Evolutionary conservation across 73 alveolate genomes (phyloP), one percentile per base, ranked within the genome.

Genomic region (Paraurostyla sp.): DNA sequence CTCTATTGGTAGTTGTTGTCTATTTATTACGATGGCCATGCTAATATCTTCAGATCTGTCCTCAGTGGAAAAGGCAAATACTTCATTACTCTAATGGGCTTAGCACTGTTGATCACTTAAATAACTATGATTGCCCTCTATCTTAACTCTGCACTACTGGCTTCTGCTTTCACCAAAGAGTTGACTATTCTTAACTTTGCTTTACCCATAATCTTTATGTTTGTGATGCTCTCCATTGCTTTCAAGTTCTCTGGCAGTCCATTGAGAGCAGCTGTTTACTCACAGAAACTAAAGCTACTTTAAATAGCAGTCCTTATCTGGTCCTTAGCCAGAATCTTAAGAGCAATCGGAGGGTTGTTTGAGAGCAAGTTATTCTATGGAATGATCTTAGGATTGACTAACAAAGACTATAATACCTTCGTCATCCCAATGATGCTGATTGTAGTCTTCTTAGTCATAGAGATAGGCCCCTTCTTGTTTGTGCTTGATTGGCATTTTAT

Each of bases 21-120:
- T 9, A 38, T 81, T 27, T 81, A 81, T 50, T 81, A 81, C 40
- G 91, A 81, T 58, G 91, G 91, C 7, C 82, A 81, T 81, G 80
- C 82, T 23, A 56, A 33, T 9, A 32, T 81, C 40, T 56, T 81
- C 42, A 81, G 38, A 35, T 81, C 82, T 35, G 80, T 56, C 11
- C 27, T 52, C 11, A 38, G 40, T 20, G 91, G 69, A 52, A 81
- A 58, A 58, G 80, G 91, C 35, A 58, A 81, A 30, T 58, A 57
- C 52, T 7, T 22, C 0, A 25, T 59, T 35, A 58, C 60, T 16
- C 1, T 59, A 15, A 40, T 57, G 3, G 80, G 83, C 3, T 6
- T 49, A 9, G 1, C 35, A 20, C 62, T 81, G 22, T 58, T 81
- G 4, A 41, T 56, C 3, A 40, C 83, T 6, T 58, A 81, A 36